Evolutionary conservation across 2,329 filamentous ascomycete genomes (phyloP), one percentile per base, ranked within the genome.

Genomic region (Talaromyces pinophilus): DNA sequence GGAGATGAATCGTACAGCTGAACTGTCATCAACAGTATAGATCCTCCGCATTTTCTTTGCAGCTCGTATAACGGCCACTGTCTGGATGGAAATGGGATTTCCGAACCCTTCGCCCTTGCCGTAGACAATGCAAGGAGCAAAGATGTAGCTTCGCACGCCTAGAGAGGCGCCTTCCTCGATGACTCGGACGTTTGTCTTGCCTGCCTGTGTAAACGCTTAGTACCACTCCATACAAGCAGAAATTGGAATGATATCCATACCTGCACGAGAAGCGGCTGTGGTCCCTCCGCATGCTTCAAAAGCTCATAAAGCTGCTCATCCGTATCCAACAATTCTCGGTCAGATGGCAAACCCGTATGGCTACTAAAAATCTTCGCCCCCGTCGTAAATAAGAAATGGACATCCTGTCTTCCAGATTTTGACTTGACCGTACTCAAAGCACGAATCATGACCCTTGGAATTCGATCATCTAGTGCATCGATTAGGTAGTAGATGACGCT

Each of bases 321-420:
- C 2, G 76, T 79, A 66, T 86, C 84, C 2, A 78, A 66, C 0
- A 86, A 67, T 0, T 76, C 75, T 8, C 72, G 66, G 65, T 83
- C 78, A 0, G 76, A 81, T 0, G 82, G 81, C 5, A 79, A 74
- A 0, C 80, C 83, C 0, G 79, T 79, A 70, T 83, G 81, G 33
- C 74, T 78, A 15, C 82, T 84, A 70, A 86, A 86, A 3, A 83
- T 69, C 73, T 86, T 87, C 28, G 84, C 84, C 0, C 84, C 84
- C 2, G 74, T 79, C 0, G 84, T 86, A 67, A 83, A 80, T n/a
- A 86, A 68, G 64, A 85, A 83, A 69, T 86, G 83, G 1, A 83
- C 81, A 0, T 57, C 54, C 10, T 81, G 74, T 11, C 69, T 67
- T 0, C 79, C 82, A 0, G 78, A 82, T 0, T 68, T 68, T 38